A percentile compares a stretch with the other conserved stretches of the same genome.
These are phyloP conservation scores for Komagataea norvegica DNA, from an alignment of 1,139 yeast genomes.

Conservation along the genomic window DNA sequence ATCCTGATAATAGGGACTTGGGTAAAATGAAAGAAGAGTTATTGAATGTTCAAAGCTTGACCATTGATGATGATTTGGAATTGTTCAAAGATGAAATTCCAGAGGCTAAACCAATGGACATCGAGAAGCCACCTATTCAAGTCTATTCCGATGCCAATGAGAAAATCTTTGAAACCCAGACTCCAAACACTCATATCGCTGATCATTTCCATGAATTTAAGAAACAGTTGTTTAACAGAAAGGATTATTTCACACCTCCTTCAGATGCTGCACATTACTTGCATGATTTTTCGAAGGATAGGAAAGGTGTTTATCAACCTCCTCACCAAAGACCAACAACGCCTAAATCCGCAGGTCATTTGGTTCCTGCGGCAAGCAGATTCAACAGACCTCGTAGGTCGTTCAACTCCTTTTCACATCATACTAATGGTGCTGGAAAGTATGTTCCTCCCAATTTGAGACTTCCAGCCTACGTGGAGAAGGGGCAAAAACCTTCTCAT, in stretches of 20 bases:
- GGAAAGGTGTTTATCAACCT: constrained; percentile 24
- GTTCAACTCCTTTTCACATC: constrained; percentile 25
- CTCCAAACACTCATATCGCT: constrained; percentile 39
- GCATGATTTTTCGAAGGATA: constrained; percentile 55
- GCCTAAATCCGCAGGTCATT: constrained; percentile 18
- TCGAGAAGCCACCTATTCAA: constrained; percentile 14
- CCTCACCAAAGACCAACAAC: constrained; percentile 25
- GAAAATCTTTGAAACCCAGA: constrained; percentile 62
- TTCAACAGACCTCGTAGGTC: constrained; percentile 18
- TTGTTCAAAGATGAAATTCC: constrained; percentile 32
- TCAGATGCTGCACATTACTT: constrained; percentile 66
- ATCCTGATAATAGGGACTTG: constrained; percentile 81
- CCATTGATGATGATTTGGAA: constrained; percentile 72
- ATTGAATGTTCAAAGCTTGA: constrained; percentile 57
- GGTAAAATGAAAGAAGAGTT: constrained; percentile 56
- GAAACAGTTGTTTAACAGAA: constrained; percentile 46
- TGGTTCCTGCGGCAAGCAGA: constrained; percentile 13
- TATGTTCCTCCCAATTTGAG: constrained; percentile 72
- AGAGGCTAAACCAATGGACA: constrained; percentile 26
- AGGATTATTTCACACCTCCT: constrained; percentile 74
- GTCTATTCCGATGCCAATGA: constrained; percentile 23
- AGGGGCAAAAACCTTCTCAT: constrained; percentile 9
- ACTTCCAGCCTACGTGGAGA: constrained; percentile 27
- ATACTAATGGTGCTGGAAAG: constrained; percentile 41
- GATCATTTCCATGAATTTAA: constrained; percentile 34